These are phyloP conservation scores for Saccharomycopsis sp. DNA, from an alignment of 805 yeast genomes.

Conservation along the genomic window DNA sequence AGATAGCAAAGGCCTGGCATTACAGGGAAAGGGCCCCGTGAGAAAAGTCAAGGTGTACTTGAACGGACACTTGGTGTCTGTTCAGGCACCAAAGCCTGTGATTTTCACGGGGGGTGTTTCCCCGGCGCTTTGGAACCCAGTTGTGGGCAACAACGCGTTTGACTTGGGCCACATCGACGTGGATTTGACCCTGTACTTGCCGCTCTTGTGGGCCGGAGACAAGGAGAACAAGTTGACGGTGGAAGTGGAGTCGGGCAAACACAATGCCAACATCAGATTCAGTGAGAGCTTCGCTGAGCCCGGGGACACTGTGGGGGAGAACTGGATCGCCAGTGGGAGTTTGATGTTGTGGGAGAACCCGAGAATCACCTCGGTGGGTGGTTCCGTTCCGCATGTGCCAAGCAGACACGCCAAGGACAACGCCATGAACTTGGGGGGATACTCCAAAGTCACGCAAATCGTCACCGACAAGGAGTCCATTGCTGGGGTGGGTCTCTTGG, in stretches of 20 bases:
- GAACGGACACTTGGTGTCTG: conserved; percentile 49
- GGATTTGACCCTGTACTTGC: conserved; percentile 63
- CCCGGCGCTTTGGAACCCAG: conserved; percentile 74
- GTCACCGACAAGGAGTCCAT: conserved; percentile 8
- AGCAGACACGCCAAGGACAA: conserved; percentile 6
- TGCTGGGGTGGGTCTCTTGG: conserved; percentile 1
- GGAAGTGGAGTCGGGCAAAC: conserved; percentile 45
- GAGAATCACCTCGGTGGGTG: conserved; percentile 7
- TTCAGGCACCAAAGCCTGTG: conserved; percentile 61
- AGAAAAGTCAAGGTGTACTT: conserved; percentile 56
- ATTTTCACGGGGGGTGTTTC: conserved; percentile 76
- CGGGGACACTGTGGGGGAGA: conserved; percentile 20
- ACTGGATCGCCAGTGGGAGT: conserved; percentile 24
- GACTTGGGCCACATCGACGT: conserved; percentile 63
- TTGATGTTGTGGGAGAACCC: conserved; percentile 17
- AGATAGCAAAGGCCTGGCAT: conserved; percentile 30
- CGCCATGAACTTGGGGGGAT: conserved; percentile 8
- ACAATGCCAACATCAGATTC: conserved; percentile 13
- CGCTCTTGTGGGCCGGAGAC: conserved; percentile 55
- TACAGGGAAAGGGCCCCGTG: conserved; percentile 61
- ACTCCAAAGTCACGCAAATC: conserved; percentile 7
- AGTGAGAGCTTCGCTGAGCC: too few relatives aligned
- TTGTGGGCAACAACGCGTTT: conserved; percentile 65
- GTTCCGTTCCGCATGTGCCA: conserved; percentile 1
- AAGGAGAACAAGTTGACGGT: conserved; percentile 30